Base-by-base conservation (phyloP, 208 protist genomes). In the Trypanosoma brucei region DNA sequence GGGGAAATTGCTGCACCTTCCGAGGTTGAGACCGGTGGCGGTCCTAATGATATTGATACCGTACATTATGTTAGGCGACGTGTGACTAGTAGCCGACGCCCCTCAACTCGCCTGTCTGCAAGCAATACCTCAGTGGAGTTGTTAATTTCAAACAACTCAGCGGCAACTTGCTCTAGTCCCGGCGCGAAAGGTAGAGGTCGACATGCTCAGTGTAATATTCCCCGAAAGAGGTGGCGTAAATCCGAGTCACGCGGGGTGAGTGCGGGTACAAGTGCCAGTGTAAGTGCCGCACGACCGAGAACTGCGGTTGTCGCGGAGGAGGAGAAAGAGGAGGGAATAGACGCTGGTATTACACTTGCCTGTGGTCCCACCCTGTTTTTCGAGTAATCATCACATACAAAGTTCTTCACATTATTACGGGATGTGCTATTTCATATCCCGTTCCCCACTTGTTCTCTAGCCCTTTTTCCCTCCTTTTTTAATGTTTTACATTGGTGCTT, bases 291-390 rank as follows among this genome's bases (percentile, higher is more conserved):
- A 13, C 14, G 59, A 22, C 13, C 57, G 0, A n/a, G 55, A 39
- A n/a, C 13, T 30, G 40, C 40, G 39, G 37, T 40, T 69, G 54
- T 46, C 55, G 6, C 33, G 45, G 31, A 8, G 11, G 57, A 37
- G 44, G 22, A 48, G 57, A 67, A 83, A 34, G 45, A 78, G 35
- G 45, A 62, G 30, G 83, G 83, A 4, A 58, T 70, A 34, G 66
- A 61, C 1, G 78, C 72, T 31, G 76, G 72, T 38, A 89, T 92
- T 39, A 46, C 72, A 36, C 62, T 92, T 7, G 73, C 86, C 7
- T 86, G 78, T 49, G 85, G 85, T 45, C 82, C 85, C 31, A 92
- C 85, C 0, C 60, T 88, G 1, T 81, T 76, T 50, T 83, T 92
- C 55, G 71, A 70, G 8, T 75, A 72, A 50, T 52, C 5, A 30